Conservation (phyloP, 768 basidiomycete genomes). For the Mycena crocata region DNA sequence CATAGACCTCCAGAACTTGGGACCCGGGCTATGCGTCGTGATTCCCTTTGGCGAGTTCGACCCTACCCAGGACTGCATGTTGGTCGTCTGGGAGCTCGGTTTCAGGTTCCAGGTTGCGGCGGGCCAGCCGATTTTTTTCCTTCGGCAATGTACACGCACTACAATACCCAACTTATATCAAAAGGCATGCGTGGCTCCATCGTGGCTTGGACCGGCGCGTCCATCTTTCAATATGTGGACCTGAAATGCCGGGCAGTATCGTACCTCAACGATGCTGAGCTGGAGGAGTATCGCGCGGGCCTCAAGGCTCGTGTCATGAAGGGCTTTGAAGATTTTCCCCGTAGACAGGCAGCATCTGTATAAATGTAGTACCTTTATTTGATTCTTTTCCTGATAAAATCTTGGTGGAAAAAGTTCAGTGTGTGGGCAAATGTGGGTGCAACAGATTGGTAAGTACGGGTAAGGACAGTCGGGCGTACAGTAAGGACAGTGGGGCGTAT, state of each 20-base stretch:
- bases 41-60: constrained; percentile 22
- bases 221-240: constrained; percentile 14
- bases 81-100: constrained; percentile 16
- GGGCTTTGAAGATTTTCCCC: neutral
- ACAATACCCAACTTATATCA: constrained; percentile 8
- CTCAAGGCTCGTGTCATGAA: neutral
- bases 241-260: constrained; percentile 2
- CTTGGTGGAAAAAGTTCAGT: no score
- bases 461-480: no score
- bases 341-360: no score
- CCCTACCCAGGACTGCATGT: constrained; percentile 1
- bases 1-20: constrained; percentile 16
- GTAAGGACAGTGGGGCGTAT: no score
- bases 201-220: constrained; percentile 16
- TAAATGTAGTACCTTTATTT: no score
- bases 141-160: constrained; percentile 27
- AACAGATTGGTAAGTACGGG: no score
- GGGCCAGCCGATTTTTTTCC: constrained; percentile 25
- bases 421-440: no score
- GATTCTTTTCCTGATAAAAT: no score
- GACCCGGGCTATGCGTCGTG: constrained; percentile 16
- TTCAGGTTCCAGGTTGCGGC: constrained; percentile 15
- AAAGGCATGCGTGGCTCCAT: constrained; percentile 20
- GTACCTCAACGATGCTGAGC: neutral
- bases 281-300: neutral